Evolutionary conservation across 495 filamentous ascomycete genomes (phyloP), one percentile per base, ranked within the genome.

Genomic region (Aspergillus diversus): DNA sequence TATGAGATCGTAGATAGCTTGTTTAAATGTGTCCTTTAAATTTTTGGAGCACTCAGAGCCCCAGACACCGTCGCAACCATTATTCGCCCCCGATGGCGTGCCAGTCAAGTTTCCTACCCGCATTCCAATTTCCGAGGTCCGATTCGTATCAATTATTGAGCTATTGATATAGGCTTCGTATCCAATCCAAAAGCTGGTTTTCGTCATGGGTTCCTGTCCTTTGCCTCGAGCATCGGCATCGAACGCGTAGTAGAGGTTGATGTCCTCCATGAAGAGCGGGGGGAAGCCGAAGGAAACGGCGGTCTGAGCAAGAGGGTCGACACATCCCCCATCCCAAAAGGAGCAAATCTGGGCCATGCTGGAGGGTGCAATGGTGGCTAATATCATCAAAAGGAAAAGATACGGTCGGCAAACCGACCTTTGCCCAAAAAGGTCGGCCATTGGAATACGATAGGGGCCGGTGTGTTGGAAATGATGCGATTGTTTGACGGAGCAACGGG

Each of bases 11-110:
- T 66, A 80, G 9, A 81, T 74, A 8, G 57, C 58, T 13, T 64
- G 35, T 43, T 71, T 65, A 8, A 81, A 56, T 6, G 66, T 53
- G 1, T 52, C 52, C 60, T 76, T 79, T 35, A 81, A 57, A 61
- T 76, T 73, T 4, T 52, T 57, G 0, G 77, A 75, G 61, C 79
- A 81, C 33, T 67, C 53, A 6, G 61, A 27, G 0, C 76, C 75
- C 79, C 77, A 80, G 17, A 81, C 72, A 2, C 75, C 73, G 58
- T 81, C 75, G 52, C 79, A 81, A 27, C 75, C 76, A 68, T 80
- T 79, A 46, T 75, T 77, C 5, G 42, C 42, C 1, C 76, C 76
- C 1, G 67, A 70, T 6, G 75, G 75, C 15, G 69, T 74, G 32
- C 75, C 77, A 1, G 75, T 77, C 9, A 79, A 32, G 61, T 81